Base-by-base conservation (phyloP, 257 asterid species). In the Penstemon eatonii region DNA sequence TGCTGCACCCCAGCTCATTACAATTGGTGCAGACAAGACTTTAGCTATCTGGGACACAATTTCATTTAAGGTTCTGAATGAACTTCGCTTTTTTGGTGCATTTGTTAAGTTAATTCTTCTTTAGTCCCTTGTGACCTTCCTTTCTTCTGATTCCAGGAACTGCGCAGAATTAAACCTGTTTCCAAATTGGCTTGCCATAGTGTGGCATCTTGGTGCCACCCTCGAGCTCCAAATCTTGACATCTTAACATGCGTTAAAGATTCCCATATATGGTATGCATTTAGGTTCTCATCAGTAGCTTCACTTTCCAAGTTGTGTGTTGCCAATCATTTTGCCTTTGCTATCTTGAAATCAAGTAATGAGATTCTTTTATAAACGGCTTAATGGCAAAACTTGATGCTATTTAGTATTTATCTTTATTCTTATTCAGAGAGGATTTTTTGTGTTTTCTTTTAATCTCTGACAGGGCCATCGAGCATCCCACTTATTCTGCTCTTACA, bases 161-260 rank as follows among this genome's bases (percentile, higher is more conserved):
- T 94, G 65, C 97, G 97, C 57, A 78, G 96, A 69, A 89, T 94
- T 73, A 94, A 94, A 81, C 99, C 99, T 55, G 99, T 91, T 66
- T 83, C 99, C 12, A 94, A 83, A 70, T 76, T 94, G 81, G 97
- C 95, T 69, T 94, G 99, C 83, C 97, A 94, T 70, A 94, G 99
- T 68, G 99, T 94, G 72, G 95, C 97, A 54, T 94, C 97, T 52
- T 94, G 99, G 99, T 86, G 96, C 80, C 99, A 94, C 71, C 99
- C 99, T 79, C 90, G 99, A 80, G 99, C 99, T 72, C 99, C 99
- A 60, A 88, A 91, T 83, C 97, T 94, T 59, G 99, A 94, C 68
- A 94, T 94, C 75, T 70, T 94, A 85, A 91, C 97, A 12, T 94
- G 99, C 68, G 97, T 94, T 51, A 94, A 94, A 78, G 99, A 91